These are phyloP conservation scores for Saccharum officinarum DNA, from an alignment of 176 grass and related monocot genomes.

Conservation along the genomic window DNA sequence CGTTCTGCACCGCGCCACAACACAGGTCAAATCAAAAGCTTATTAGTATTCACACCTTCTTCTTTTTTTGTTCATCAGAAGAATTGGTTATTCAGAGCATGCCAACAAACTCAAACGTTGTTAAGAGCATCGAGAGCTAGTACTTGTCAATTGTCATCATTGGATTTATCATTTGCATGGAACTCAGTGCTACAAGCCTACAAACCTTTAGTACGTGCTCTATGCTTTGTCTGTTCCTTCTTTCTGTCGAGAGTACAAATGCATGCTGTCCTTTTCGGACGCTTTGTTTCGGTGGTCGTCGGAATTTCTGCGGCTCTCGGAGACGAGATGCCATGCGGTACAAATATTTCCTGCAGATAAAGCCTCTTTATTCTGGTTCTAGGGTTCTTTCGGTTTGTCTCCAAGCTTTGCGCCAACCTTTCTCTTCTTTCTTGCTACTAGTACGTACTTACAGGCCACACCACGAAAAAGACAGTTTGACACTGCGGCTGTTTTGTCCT, in stretches of 20 bases:
- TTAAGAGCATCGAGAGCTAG: not conserved
- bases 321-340: not conserved
- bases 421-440: conserved; percentile 1
- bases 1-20: conserved; percentile 47
- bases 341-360: conserved; percentile 1
- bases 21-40: not conserved
- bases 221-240: not conserved
- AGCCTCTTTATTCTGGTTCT: not conserved
- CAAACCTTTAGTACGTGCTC: not conserved
- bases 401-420: not conserved
- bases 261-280: not conserved
- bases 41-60: not conserved
- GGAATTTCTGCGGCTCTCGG: not conserved
- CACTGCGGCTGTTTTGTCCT: conserved; percentile 25
- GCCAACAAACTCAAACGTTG: not conserved
- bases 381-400: conserved; percentile 18
- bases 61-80: no score
- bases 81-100: not conserved
- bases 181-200: conserved; percentile 3
- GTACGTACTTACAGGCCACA: not conserved
- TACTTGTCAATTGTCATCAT: not conserved
- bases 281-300: conserved; percentile 2
- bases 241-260: not conserved
- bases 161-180: not conserved
- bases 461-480: conserved; percentile 17